Evolutionary conservation across 345 rosid species (phyloP).

Genomic region (Pistacia atlantica): DNA sequence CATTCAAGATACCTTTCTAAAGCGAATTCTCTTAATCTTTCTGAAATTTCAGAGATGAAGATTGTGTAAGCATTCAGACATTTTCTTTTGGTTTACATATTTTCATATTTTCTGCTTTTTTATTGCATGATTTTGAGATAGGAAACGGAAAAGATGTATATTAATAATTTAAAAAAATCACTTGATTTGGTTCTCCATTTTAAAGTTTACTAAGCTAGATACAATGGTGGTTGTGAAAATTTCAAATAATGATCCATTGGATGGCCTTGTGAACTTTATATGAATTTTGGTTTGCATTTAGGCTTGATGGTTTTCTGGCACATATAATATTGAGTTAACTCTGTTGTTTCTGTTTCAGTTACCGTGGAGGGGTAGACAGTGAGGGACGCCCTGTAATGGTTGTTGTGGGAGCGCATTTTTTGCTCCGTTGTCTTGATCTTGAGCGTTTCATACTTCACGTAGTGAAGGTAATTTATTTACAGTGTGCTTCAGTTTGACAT

Average conservation of each 20-base stretch:
- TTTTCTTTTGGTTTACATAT: constrained; percentile 3
- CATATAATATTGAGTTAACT: constrained; percentile 17
- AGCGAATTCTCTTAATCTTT: constrained; percentile 90
- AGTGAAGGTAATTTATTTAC: constrained; percentile 55
- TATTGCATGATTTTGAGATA: background rate
- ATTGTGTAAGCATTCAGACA: constrained; percentile 66
- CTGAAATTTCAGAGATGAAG: constrained; percentile 98
- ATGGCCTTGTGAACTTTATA: background rate
- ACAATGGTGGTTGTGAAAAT: background rate
- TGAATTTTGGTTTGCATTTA: background rate
- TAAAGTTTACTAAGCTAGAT: background rate
- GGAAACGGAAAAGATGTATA: no score
- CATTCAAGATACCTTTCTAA: constrained; percentile 96
- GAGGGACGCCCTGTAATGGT: constrained; percentile 98
- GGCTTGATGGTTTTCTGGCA: constrained; percentile 16
- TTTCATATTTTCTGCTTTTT: background rate
- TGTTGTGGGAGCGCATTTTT: constrained; percentile 96
- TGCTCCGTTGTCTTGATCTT: constrained; percentile 91
- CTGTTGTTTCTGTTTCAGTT: constrained; percentile 50
- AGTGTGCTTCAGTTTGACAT: constrained; percentile 6
- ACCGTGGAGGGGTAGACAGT: constrained; percentile 95
- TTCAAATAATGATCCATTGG: background rate
- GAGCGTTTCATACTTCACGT: constrained; percentile 86
- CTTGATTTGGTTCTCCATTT: background rate
- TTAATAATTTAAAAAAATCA: no score